A percentile compares a stretch with the other conserved stretches of the same genome.
phyloP scores from a whole-genome alignment of 345 rosid species.

The Chamaenerion angustifolium region DNA sequence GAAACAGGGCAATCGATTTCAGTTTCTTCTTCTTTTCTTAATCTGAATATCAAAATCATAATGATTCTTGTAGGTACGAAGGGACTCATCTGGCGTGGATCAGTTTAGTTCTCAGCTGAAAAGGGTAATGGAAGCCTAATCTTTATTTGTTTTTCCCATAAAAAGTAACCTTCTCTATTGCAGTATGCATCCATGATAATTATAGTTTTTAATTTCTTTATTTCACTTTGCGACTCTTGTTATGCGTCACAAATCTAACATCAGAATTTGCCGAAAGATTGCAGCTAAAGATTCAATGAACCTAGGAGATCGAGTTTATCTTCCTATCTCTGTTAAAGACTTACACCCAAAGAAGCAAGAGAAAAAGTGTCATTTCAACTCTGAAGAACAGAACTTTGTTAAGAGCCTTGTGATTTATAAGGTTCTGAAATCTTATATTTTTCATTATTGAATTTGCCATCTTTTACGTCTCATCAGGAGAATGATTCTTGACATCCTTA shows the following conservation, averaged over 20 bases:
- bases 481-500: conserved; percentile 5
- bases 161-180: too few relatives aligned
- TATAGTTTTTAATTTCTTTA: too few relatives aligned
- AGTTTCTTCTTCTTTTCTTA: neutral
- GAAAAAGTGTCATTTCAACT: conserved; percentile 25
- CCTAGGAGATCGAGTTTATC: conserved; percentile 59
- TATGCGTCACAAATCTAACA: conserved; percentile 10
- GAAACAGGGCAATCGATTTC: too few relatives aligned
- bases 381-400: conserved; percentile 54
- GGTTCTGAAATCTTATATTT: conserved; percentile 26
- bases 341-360: conserved; percentile 28
- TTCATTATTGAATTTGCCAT: conserved; percentile 1
- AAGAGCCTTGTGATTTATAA: conserved; percentile 56
- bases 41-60: neutral
- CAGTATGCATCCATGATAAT: too few relatives aligned
- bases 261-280: conserved; percentile 37
- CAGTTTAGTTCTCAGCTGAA: conserved; percentile 24
- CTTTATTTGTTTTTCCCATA: too few relatives aligned
- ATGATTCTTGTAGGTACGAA: conserved; percentile 39
- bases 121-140: conserved; percentile 30
- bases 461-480: conserved; percentile 4
- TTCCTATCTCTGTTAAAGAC: conserved; percentile 42
- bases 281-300: conserved; percentile 64
- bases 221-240: too few relatives aligned
- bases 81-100: conserved; percentile 21